phyloP scores from a whole-genome alignment of 208 protist species.

The Trypanosoma avium region DNA sequence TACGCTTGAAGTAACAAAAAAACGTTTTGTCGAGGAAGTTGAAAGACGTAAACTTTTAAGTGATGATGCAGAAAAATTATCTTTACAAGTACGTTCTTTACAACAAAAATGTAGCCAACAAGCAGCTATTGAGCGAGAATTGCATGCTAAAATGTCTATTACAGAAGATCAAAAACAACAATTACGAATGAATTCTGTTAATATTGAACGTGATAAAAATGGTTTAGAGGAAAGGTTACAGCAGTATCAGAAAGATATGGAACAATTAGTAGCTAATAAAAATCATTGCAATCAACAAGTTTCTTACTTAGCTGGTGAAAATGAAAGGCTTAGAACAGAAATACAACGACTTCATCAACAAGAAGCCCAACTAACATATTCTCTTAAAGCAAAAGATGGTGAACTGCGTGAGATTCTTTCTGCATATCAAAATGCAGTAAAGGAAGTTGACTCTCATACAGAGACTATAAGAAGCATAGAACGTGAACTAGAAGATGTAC shows the following conservation, averaged over 20 bases:
- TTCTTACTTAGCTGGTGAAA: constrained; percentile 59
- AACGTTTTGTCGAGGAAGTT: constrained; percentile 42
- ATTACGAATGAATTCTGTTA: constrained; percentile 28
- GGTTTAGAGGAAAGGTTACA: constrained; percentile 52
- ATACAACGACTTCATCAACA: constrained; percentile 46
- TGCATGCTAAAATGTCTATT: constrained; percentile 35
- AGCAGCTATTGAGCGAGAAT: constrained; percentile 45
- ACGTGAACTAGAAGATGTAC: constrained; percentile 64
- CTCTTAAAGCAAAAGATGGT: constrained; percentile 69
- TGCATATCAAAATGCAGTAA: constrained; percentile 71
- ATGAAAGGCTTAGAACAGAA: constrained; percentile 63
- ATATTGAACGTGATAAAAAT: constrained; percentile 50
- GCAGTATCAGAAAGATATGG: constrained; percentile 77
- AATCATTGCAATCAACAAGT: constrained; percentile 76
- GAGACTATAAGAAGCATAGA: constrained; percentile 64
- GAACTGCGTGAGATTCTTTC: constrained; percentile 72
- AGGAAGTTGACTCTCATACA: constrained; percentile 54
- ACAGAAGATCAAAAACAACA: constrained; percentile 55
- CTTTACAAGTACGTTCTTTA: constrained; percentile 63
- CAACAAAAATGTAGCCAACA: constrained; percentile 73
- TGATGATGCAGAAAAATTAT: constrained; percentile 59
- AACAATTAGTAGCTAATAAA: constrained; percentile 68
- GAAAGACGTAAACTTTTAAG: constrained; percentile 36
- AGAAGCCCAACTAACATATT: constrained; percentile 57
- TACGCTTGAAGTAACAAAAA: constrained; percentile 44